Conservation (phyloP, 352 stramenopile species). For the Blastocystis sp. region DNA sequence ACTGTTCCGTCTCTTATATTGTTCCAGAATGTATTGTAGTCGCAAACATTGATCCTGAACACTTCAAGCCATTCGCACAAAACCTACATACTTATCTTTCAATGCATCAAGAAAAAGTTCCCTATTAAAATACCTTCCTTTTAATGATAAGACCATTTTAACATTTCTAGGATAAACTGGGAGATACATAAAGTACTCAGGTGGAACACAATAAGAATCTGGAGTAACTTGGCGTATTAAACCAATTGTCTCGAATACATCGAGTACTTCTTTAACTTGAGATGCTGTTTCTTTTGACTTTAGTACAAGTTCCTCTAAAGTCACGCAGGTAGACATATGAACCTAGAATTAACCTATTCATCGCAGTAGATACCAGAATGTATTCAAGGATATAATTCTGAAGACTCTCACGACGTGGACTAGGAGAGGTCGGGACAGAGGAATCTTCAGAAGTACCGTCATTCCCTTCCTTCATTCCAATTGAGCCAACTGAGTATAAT, state of each 20-base stretch:
- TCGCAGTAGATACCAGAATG: background rate
- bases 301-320: background rate
- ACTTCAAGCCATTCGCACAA: background rate
- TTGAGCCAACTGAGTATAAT: too few relatives aligned
- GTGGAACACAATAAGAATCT: background rate
- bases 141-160: background rate
- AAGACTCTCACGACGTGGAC: too few relatives aligned
- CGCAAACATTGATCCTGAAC: background rate
- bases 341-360: background rate
- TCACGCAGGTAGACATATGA: background rate
- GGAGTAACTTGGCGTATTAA: background rate
- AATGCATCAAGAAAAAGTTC: background rate
- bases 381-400: background rate
- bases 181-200: background rate
- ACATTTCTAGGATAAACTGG: background rate
- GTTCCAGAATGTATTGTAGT: background rate
- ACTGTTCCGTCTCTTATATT: background rate
- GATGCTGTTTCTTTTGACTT: background rate
- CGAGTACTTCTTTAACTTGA: background rate
- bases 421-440: too few relatives aligned
- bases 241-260: background rate
- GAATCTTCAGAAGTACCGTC: too few relatives aligned
- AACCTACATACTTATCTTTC: background rate
- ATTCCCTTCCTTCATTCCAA: too few relatives aligned
- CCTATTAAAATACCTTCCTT: background rate